Conservation (phyloP, 73 alveolate genomes). For the Symbiodinium pilosum region DNA sequence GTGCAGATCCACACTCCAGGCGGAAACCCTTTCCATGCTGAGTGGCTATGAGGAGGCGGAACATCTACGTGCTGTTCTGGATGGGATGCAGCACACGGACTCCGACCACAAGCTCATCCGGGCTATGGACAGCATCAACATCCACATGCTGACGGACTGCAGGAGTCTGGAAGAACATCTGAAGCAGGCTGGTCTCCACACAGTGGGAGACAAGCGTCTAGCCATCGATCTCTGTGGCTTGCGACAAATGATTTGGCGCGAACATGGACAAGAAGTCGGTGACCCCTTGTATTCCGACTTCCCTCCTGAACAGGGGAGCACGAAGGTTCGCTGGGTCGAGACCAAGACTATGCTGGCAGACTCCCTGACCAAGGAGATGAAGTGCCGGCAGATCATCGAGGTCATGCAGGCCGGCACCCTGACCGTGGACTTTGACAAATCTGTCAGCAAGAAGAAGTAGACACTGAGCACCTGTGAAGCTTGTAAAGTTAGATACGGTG, state of each 20-base stretch:
- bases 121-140: not conserved
- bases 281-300: not conserved
- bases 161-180: not conserved
- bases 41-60: not conserved
- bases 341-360: not conserved
- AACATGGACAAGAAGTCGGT: not conserved
- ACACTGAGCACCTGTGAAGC: not conserved
- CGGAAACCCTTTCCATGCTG: not conserved
- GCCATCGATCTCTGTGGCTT: not conserved
- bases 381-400: not conserved
- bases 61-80: not conserved
- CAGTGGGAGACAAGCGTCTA: not conserved
- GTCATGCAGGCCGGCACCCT: not conserved
- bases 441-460: not conserved
- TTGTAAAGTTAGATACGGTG: too few species aligned
- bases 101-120: not conserved
- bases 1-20: not conserved
- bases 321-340: not conserved
- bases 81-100: not conserved
- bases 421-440: not conserved
- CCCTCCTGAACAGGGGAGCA: not conserved
- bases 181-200: not conserved
- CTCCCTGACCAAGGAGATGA: not conserved
- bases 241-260: not conserved
- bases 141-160: conserved; percentile 9